These are phyloP conservation scores for Parastagonospora nodorum DNA, from an alignment of 2,329 filamentous ascomycete genomes.

Conservation along the genomic window DNA sequence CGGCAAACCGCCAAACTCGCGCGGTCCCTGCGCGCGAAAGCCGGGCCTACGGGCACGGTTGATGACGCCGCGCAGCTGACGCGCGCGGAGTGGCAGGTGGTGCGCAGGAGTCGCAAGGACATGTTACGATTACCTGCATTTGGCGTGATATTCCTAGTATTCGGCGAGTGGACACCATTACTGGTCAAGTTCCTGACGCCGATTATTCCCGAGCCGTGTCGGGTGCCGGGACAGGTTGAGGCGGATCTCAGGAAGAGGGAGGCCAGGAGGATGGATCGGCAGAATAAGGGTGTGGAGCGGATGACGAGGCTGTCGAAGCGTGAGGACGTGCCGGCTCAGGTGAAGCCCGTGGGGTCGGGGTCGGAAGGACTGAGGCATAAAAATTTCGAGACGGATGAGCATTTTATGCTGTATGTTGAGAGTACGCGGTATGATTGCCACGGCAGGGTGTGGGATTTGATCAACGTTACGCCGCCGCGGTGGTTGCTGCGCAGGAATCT, in stretches of 20 bases:
- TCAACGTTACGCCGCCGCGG: conserved; percentile 49
- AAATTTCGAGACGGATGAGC: conserved; percentile 10
- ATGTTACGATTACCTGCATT: conserved; percentile 80
- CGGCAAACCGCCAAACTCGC: conserved; percentile 65
- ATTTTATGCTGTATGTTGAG: conserved; percentile 25
- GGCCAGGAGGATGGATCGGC: conserved; percentile 26
- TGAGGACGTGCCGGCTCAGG: background rate
- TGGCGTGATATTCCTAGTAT: conserved; percentile 72
- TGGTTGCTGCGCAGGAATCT: conserved; percentile 62
- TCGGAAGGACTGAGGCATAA: conserved; percentile 1
- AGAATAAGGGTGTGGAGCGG: conserved; percentile 18
- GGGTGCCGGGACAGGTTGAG: conserved; percentile 77
- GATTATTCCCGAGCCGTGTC: conserved; percentile 79
- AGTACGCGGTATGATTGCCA: conserved; percentile 31
- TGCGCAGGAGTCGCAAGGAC: conserved; percentile 72
- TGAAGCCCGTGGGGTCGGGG: too few species aligned
- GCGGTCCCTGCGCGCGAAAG: conserved; percentile 48
- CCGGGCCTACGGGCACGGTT: background rate
- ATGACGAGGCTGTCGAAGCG: conserved; percentile 19
- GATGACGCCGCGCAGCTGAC: conserved; percentile 48
- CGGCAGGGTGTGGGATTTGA: conserved; percentile 43
- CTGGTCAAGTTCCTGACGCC: conserved; percentile 73
- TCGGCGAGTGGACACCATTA: conserved; percentile 85
- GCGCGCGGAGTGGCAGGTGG: conserved; percentile 72
- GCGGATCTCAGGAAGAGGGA: conserved; percentile 61